phyloP scores from a whole-genome alignment of 2,329 filamentous ascomycete genomes.

The Penicillium sp. region DNA sequence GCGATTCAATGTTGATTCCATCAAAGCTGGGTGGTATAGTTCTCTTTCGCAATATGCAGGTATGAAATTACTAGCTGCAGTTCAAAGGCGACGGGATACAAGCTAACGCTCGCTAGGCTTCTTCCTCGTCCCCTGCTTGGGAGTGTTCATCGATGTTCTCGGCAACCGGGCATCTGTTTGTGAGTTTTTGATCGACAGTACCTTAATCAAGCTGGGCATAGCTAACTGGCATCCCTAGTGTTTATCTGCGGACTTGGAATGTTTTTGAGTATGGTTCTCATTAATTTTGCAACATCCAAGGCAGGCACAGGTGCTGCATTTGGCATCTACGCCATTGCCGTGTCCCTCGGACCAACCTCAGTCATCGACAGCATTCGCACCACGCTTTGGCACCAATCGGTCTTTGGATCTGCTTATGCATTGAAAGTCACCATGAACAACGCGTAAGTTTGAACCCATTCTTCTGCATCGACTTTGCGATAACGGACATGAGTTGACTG shows the following conservation, averaged over 20 bases:
- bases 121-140: conserved; percentile 58
- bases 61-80: conserved; percentile 4
- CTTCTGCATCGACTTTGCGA: neutral
- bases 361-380: conserved; percentile 63
- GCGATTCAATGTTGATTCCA: conserved; percentile 55
- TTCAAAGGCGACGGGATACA: no score
- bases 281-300: conserved; percentile 52
- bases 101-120: conserved; percentile 39
- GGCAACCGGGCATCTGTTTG: conserved; percentile 53
- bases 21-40: conserved; percentile 62
- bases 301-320: conserved; percentile 59
- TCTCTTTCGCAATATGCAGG: conserved; percentile 56
- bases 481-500: neutral
- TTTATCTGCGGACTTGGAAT: conserved; percentile 51
- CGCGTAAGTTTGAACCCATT: conserved; percentile 32
- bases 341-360: conserved; percentile 55
- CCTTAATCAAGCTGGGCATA: neutral
- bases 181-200: conserved; percentile 23
- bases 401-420: conserved; percentile 61
- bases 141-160: conserved; percentile 56
- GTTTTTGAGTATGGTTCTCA: conserved; percentile 54
- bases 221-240: conserved; percentile 31
- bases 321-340: conserved; percentile 59
- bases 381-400: conserved; percentile 58
- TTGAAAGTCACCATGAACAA: conserved; percentile 64